Base-by-base conservation (phyloP, 2,329 filamentous ascomycete genomes). In the Aspergillus neotritici region DNA sequence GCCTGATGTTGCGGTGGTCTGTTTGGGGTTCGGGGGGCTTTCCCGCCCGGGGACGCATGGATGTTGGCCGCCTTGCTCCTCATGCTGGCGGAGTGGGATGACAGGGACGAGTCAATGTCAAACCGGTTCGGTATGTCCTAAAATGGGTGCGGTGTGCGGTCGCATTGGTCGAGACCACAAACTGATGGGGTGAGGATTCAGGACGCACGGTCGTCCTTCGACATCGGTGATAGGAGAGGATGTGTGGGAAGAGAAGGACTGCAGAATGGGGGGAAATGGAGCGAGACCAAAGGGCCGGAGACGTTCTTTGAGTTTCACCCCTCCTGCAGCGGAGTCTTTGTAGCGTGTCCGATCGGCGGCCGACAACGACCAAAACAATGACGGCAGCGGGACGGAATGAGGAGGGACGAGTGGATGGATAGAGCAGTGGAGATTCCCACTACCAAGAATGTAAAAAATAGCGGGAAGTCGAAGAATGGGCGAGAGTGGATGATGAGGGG, bases 21-120 rank as follows among this genome's bases (percentile, higher is more conserved):
- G 52, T 69, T 67, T 25, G 84, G 80, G 38, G 86, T 84, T 60
- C 83, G 79, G 13, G 78, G 70, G 29, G 79, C 76, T 31, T 82
- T 78, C 46, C 75, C 74, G 64, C 82, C 87, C 47, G 86, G 83
- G 43, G 66, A 66, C 40, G 62, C 52, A 25, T 57, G 54, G 10
- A 60, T 53, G 13, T 56, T 60, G 46, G 54, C 53, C 29, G 61
- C 45, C 48, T 66, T 69, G 59, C 53, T 61, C 56, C 65, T 69
- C 40, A 56, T 46, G 39, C 50, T 60, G 42, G 57, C 46, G 29
- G 63, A 52, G 49, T 61, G 61, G 55, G 57, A 62, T 43, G 66
- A 62, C 67, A 69, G 69, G 56, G 41, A 43, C 47, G 41, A 17
- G 17, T 41, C 40, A 40, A 36, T 28, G 38, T 48, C 30, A 52